Conservation (phyloP, 2,329 filamentous ascomycete genomes). For the Fusarium sp. region DNA sequence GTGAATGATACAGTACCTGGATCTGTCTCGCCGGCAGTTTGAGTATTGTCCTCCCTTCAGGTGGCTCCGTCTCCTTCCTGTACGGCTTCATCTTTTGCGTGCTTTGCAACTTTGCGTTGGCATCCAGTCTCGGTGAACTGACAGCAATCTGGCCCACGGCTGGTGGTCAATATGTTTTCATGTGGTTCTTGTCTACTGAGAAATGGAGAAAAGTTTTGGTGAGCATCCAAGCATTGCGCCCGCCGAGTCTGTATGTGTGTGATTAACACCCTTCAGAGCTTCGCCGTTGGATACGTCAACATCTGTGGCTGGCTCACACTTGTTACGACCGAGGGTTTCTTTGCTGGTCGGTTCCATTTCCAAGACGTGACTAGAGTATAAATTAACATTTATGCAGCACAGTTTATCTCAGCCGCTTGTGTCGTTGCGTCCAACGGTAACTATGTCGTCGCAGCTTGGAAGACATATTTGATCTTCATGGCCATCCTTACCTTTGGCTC, state of each 20-base stretch:
- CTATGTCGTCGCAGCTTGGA: constrained; percentile 53
- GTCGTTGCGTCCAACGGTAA: constrained; percentile 54
- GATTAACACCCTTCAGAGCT: constrained; percentile 48
- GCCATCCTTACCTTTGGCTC: constrained; percentile 30
- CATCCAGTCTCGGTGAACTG: constrained; percentile 56
- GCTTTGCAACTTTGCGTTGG: constrained; percentile 56
- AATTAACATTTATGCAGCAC: constrained; percentile 45
- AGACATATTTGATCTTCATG: constrained; percentile 58
- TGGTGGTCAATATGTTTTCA: constrained; percentile 60
- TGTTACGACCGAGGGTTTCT: constrained; percentile 57
- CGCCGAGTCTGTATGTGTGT: background rate
- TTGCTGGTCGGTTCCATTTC: constrained; percentile 49
- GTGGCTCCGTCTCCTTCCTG: constrained; percentile 55
- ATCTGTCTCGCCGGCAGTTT: constrained; percentile 56
- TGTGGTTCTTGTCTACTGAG: constrained; percentile 54
- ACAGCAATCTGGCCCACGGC: constrained; percentile 59
- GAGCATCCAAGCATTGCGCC: fast-evolving
- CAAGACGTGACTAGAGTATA: fast-evolving
- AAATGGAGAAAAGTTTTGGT: constrained; percentile 54
- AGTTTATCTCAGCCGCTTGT: constrained; percentile 56
- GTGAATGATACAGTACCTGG: constrained; percentile 33
- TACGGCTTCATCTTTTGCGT: constrained; percentile 61
- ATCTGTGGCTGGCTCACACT: constrained; percentile 60
- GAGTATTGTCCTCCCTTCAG: constrained; percentile 55
- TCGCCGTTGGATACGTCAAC: constrained; percentile 56